A percentile compares a stretch with the other conserved stretches of the same genome.
phyloP scores from a whole-genome alignment of 2,329 filamentous ascomycete genomes.

The Botryosphaeria dothidea region DNA sequence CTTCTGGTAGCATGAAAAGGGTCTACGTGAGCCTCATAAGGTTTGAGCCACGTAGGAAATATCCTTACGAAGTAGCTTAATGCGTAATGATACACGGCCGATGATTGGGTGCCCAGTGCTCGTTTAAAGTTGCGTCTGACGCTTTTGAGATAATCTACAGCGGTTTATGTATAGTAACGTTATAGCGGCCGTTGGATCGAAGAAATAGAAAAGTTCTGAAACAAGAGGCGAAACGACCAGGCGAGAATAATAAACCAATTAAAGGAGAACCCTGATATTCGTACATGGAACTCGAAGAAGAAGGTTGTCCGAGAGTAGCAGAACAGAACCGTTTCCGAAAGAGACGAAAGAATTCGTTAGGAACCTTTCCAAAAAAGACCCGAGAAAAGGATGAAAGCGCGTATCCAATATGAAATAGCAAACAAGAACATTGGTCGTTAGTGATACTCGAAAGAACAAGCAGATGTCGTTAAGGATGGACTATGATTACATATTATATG shows the following conservation, averaged over 20 bases:
- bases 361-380: background rate
- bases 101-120: too few relatives aligned
- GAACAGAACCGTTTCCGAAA: background rate
- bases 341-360: background rate
- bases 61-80: background rate
- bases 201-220: background rate
- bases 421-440: background rate
- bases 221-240: background rate
- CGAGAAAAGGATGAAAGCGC: background rate
- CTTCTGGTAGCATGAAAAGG: background rate
- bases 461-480: background rate
- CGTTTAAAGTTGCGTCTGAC: background rate
- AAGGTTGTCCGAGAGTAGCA: background rate
- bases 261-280: background rate
- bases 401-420: background rate
- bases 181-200: background rate
- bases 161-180: background rate
- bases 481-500: constrained; percentile 12
- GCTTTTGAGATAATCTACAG: background rate
- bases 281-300: background rate
- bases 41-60: background rate
- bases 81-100: background rate
- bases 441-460: too few relatives aligned
- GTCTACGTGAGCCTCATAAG: background rate
- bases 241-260: background rate